These are phyloP conservation scores for Ceratocystis colombiana DNA, from an alignment of 2,329 filamentous ascomycete species.

Conservation along the genomic window DNA sequence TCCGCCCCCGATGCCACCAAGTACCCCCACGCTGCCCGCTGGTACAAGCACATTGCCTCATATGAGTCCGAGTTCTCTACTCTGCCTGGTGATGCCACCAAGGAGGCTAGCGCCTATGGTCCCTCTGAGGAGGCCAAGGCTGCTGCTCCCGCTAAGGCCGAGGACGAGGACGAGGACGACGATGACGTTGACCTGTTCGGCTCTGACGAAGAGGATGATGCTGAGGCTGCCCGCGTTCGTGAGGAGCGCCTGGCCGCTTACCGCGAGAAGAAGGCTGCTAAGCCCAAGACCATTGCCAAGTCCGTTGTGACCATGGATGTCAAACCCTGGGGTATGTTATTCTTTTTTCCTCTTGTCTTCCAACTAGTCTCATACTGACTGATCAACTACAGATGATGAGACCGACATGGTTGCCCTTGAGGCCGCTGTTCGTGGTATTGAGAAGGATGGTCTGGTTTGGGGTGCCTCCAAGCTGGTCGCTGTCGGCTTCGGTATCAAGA, in stretches of 20 bases:
- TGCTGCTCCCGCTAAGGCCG: conserved; percentile 77
- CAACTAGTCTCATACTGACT: conserved; percentile 28
- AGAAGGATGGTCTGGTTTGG: conserved; percentile 93
- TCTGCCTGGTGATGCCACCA: conserved; percentile 81
- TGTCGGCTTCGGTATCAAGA: conserved; percentile 96
- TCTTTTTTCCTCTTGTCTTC: conserved; percentile 28
- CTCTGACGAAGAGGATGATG: conserved; percentile 87
- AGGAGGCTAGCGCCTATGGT: conserved; percentile 82
- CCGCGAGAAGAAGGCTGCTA: conserved; percentile 91
- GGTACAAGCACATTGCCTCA: conserved; percentile 97
- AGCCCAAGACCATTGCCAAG: conserved; percentile 87
- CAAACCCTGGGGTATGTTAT: conserved; percentile 93
- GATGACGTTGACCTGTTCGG: conserved; percentile 87
- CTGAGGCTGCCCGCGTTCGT: conserved; percentile 70
- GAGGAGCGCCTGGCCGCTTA: conserved; percentile 89
- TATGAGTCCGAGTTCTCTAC: conserved; percentile 88
- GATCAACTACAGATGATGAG: conserved; percentile 60
- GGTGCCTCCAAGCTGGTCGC: conserved; percentile 80
- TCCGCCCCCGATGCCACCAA: conserved; percentile 62
- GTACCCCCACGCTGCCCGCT: conserved; percentile 88
- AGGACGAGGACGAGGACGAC: conserved; percentile 50
- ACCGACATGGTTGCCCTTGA: conserved; percentile 81
- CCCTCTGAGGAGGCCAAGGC: conserved; percentile 65
- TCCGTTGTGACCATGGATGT: conserved; percentile 92
- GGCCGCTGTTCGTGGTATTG: conserved; percentile 66